phyloP scores from a whole-genome alignment of 306 rosid species.

The Styphnolobium japonicum region DNA sequence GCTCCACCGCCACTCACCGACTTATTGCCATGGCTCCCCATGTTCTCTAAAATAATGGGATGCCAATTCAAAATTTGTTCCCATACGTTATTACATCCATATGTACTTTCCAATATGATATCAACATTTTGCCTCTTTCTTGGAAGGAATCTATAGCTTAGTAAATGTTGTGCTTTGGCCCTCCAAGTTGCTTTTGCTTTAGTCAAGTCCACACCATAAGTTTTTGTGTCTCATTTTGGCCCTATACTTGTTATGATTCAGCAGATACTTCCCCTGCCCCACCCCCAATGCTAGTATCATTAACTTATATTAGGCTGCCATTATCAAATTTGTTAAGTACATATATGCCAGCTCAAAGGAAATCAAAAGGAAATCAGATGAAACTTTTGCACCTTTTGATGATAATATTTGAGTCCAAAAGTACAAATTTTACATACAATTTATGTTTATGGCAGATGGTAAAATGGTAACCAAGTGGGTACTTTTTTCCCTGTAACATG shows the following conservation, averaged over 20 bases:
- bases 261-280: slow-evolving; percentile 7
- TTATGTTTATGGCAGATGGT: background rate
- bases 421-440: background rate
- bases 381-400: slow-evolving; percentile 19
- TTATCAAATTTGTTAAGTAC: slow-evolving; percentile 32
- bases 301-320: slow-evolving; percentile 27
- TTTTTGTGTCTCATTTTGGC: slow-evolving; percentile 45
- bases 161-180: slow-evolving; percentile 41
- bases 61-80: slow-evolving; percentile 6
- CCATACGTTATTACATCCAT: slow-evolving; percentile 26
- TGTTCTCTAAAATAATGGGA: background rate
- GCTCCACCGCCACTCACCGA: slow-evolving; percentile 42
- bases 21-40: background rate
- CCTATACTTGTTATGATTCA: slow-evolving; percentile 45
- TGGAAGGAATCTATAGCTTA: slow-evolving; percentile 36
- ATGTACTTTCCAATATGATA: slow-evolving; percentile 33
- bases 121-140: slow-evolving; percentile 24
- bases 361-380: slow-evolving; percentile 21
- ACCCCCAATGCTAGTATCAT: slow-evolving; percentile 26
- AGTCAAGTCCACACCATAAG: slow-evolving; percentile 38
- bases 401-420: slow-evolving; percentile 32
- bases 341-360: slow-evolving; percentile 42
- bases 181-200: slow-evolving; percentile 48
- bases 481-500: background rate
- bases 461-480: background rate